Evolutionary conservation across 768 basidiomycete genomes (phyloP).

Genomic region (Tulasnella sp.): DNA sequence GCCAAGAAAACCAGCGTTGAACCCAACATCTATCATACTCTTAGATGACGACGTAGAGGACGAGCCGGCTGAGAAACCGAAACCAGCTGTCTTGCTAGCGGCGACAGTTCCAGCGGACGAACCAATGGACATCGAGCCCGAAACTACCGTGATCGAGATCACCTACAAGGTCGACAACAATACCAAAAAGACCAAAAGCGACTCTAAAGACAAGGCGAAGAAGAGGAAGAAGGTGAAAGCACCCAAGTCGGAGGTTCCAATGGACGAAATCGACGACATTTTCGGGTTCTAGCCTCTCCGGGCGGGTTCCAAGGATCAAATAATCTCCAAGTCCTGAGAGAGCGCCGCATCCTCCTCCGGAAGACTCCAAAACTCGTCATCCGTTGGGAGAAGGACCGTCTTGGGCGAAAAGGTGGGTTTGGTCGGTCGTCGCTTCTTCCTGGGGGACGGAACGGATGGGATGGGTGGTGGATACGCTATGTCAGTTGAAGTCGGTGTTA

Average conservation of each 20-base stretch:
- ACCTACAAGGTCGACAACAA: background rate
- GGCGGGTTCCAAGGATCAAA: background rate
- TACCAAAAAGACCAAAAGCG: background rate
- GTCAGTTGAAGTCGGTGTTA: background rate
- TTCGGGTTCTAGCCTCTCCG: background rate
- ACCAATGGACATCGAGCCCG: background rate
- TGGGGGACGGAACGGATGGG: background rate
- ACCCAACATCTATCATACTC: background rate
- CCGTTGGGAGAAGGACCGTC: background rate
- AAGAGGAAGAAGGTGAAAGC: background rate
- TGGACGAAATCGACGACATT: constrained; percentile 6
- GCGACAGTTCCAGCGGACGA: background rate
- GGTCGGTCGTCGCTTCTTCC: background rate
- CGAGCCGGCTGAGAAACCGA: background rate
- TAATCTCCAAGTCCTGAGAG: background rate
- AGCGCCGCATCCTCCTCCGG: background rate
- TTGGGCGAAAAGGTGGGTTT: too few species aligned
- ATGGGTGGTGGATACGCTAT: background rate
- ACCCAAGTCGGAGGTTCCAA: background rate
- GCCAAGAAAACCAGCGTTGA: background rate
- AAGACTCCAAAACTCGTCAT: background rate
- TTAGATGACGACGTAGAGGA: background rate
- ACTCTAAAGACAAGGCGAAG: background rate
- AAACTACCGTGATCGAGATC: background rate
- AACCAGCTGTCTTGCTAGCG: too few species aligned